Percentiles rank a stretch among this genome's conserved stretches.
These are phyloP conservation scores for Starmerella kuoi DNA, from an alignment of 805 yeast species.

Conservation along the genomic window DNA sequence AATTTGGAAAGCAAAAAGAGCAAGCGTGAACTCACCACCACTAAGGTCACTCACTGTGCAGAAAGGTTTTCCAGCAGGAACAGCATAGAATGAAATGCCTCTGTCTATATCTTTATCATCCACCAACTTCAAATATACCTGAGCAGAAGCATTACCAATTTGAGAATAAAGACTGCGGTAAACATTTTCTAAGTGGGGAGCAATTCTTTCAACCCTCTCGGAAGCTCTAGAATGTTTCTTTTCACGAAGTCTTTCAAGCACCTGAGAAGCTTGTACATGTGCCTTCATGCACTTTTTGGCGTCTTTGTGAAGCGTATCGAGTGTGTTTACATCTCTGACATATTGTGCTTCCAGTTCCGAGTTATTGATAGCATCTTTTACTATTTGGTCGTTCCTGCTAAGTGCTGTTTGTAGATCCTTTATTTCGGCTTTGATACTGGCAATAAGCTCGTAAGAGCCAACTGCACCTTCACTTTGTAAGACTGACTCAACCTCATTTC, in stretches of 20 bases:
- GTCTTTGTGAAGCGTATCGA: not conserved
- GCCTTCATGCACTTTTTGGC: not conserved
- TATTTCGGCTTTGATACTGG: not conserved
- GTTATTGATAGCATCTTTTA: not conserved
- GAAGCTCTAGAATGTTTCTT: not conserved
- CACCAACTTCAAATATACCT: not conserved
- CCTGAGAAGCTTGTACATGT: not conserved
- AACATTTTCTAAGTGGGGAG: not conserved
- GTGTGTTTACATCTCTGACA: not conserved
- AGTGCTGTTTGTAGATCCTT: not conserved
- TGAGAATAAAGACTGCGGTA: not conserved
- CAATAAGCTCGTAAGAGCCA: too few relatives aligned
- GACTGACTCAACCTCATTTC: too few relatives aligned
- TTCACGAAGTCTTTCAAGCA: not conserved
- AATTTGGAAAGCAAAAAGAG: not conserved
- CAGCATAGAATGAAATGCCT: not conserved
- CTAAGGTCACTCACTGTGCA: not conserved
- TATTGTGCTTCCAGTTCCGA: not conserved
- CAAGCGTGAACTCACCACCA: constrained; percentile 1
- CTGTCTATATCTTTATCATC: not conserved
- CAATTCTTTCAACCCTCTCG: not conserved
- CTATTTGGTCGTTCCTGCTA: not conserved
- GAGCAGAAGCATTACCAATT: not conserved
- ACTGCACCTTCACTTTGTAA: too few relatives aligned
- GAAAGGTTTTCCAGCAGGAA: constrained; percentile 1